Evolutionary conservation across 73 alveolate genomes (phyloP), one percentile per base, ranked within the genome.

Genomic region (Paramecium biaurelia): DNA sequence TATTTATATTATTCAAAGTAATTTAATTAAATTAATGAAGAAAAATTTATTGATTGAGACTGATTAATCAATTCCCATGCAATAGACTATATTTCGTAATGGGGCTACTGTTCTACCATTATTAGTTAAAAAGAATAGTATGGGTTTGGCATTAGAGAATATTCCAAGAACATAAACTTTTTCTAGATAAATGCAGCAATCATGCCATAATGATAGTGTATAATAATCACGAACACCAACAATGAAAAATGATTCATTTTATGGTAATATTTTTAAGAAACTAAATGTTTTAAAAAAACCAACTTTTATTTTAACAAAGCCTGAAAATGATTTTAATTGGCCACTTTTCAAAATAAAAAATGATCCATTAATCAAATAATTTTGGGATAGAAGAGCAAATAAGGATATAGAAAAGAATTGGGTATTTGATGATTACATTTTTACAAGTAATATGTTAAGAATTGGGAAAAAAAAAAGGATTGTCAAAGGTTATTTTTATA

Each of bases 401-500:
- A 38, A 45, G 35, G 74, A 79, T 34, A 2, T n/a, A 12, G 74
- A 79, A 23, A 43, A 38, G 70, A 79, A 47, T 43, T 79, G 90
- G 90, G 14, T 38, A 21, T 79, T 79, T 34, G 42, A 79, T 7
- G 90, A 79, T 3, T 79, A 79, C 20, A 24, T 79, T 4, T 79
- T 79, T 79, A n/a, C 34, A 2, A 34, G 49, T 7, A 79, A 24
- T 63, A 79, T 79, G 90, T 21, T 79, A 8, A 41, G 90, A 79
- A 79, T 79, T 0, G 90, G 90, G 4, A 38, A 41, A 41, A 79
- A 79, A 32, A 79, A 79, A n/a, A 79, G 43, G 14, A 38, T 30
- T 20, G 90, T 79, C 28, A 79, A 79, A 9, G 90, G 90, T 45
- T 79, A 79, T 79, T 79, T 42, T 45, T 79, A 79, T 34, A 41